Evolutionary conservation across 768 basidiomycete genomes (phyloP).

Genomic region (Mycena olivaceomarginata): DNA sequence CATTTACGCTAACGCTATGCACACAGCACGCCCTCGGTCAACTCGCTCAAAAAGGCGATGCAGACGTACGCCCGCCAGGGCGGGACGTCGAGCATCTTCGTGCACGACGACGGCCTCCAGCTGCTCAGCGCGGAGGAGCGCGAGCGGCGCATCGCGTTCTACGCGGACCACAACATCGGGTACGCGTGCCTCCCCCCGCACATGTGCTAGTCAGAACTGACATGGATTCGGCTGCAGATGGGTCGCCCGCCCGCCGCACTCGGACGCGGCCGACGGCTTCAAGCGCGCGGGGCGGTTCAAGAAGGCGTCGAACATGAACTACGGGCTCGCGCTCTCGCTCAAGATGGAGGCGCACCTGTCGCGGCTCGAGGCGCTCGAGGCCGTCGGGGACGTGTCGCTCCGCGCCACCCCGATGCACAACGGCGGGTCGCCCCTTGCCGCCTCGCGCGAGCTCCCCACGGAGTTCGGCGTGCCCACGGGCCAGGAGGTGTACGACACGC

Average conservation of each 20-base stretch:
- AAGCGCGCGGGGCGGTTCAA: conserved; percentile 93
- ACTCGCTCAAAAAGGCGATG: conserved; percentile 90
- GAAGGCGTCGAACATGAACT: conserved; percentile 95
- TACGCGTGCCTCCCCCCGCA: neutral
- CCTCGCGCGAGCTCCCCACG: conserved; percentile 36
- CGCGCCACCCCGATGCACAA: too few relatives aligned
- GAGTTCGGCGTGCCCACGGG: conserved; percentile 59
- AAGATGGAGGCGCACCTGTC: conserved; percentile 74
- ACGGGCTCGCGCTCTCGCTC: conserved; percentile 80
- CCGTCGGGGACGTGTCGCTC: conserved; percentile 32
- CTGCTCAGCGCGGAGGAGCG: conserved; percentile 77
- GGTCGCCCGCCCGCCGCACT: conserved; percentile 88
- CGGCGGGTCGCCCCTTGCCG: too few relatives aligned
- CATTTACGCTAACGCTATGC: neutral
- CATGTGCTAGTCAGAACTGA: too few relatives aligned
- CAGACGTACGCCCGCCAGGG: conserved; percentile 95
- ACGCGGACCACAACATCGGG: conserved; percentile 85
- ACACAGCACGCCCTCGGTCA: conserved; percentile 81
- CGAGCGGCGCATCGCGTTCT: conserved; percentile 82
- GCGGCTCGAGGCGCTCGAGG: conserved; percentile 64
- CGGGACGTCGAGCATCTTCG: conserved; percentile 85
- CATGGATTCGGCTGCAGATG: too few relatives aligned
- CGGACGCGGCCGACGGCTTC: conserved; percentile 76
- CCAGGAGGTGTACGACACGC: conserved; percentile 46
- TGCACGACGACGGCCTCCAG: conserved; percentile 92